Conservation (phyloP, 768 basidiomycete genomes). For the Amanita rimosa region DNA sequence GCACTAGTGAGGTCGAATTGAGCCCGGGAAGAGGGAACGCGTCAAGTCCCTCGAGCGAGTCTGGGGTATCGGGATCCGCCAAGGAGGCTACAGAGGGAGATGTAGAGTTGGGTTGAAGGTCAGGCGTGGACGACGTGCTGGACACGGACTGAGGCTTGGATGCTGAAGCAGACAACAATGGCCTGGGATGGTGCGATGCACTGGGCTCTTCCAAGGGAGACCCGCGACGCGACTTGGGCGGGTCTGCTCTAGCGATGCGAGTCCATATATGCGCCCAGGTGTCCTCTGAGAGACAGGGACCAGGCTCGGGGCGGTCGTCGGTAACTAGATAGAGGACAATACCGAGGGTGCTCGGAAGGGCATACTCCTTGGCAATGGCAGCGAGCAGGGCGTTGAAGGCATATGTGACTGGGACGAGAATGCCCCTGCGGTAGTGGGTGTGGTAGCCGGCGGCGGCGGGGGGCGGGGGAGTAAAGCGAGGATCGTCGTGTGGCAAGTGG, state of each 20-base stretch:
- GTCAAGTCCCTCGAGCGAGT: conserved; percentile 26
- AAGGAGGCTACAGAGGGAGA: conserved; percentile 39
- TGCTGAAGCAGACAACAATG: conserved; percentile 37
- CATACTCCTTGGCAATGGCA: conserved; percentile 90
- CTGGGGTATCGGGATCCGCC: conserved; percentile 42
- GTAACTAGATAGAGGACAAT: conserved; percentile 73
- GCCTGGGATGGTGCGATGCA: conserved; percentile 23
- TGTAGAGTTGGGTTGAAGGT: conserved; percentile 33
- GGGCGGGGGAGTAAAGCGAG: conserved; percentile 41
- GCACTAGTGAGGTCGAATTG: conserved; percentile 51
- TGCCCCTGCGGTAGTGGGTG: conserved; percentile 70
- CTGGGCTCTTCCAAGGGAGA: conserved; percentile 10
- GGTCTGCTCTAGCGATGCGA: conserved; percentile 55
- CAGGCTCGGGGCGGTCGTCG: conserved; percentile 42
- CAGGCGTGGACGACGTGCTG: conserved; percentile 43
- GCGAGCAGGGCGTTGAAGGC: conserved; percentile 73
- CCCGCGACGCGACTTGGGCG: conserved; percentile 14
- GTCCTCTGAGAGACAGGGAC: conserved; percentile 77
- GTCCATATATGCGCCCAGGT: conserved; percentile 86
- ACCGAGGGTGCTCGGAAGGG: conserved; percentile 77
- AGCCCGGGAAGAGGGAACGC: conserved; percentile 60
- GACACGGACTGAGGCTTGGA: conserved; percentile 31
- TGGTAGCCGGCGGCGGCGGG: conserved; percentile 64
- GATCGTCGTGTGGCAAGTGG: conserved; percentile 48
- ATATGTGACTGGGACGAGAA: conserved; percentile 77